Conservation (phyloP, 2,329 filamentous ascomycete species). For the Aplosporella prunicola region DNA sequence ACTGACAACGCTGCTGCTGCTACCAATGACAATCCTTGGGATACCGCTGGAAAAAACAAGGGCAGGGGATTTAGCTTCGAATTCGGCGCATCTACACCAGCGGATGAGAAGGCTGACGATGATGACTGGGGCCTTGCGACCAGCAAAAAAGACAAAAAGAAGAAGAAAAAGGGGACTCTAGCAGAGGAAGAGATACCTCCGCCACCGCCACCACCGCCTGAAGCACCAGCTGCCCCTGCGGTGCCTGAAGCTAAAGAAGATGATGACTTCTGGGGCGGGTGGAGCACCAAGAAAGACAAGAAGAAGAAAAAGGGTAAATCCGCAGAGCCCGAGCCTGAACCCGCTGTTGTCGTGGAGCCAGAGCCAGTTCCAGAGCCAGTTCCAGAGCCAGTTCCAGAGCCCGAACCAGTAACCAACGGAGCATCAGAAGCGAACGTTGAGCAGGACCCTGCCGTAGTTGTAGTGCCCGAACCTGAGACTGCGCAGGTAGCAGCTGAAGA, state of each 20-base stretch:
- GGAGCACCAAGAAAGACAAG: slow-evolving; percentile 16
- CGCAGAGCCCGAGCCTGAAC: slow-evolving; percentile 3
- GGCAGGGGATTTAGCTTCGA: slow-evolving; percentile 12
- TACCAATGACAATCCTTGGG: slow-evolving; percentile 4
- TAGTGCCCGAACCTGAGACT: slow-evolving; percentile 16
- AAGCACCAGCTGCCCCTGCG: slow-evolving; percentile 23
- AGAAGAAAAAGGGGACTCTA: slow-evolving; percentile 26
- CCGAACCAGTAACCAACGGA: slow-evolving; percentile 18
- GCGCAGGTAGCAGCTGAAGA: slow-evolving; percentile 17
- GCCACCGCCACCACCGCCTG: slow-evolving; percentile 13
- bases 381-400: neutral
- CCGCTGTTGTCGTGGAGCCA: neutral
- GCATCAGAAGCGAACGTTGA: too few species aligned
- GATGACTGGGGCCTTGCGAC: neutral
- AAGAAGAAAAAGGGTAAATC: slow-evolving; percentile 27
- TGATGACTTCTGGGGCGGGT: slow-evolving; percentile 6
- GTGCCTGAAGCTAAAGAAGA: slow-evolving; percentile 12
- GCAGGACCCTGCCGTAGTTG: slow-evolving; percentile 17
- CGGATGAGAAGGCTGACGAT: slow-evolving; percentile 12
- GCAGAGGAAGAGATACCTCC: slow-evolving; percentile 13
- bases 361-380: neutral
- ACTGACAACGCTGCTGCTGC: slow-evolving; percentile 12
- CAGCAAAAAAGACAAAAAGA: slow-evolving; percentile 24
- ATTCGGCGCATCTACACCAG: slow-evolving; percentile 4
- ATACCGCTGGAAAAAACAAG: slow-evolving; percentile 4